Evolutionary conservation across 352 stramenopile species (phyloP), one percentile per base, ranked within the genome.

Genomic region (Phytophthora cryptogea): DNA sequence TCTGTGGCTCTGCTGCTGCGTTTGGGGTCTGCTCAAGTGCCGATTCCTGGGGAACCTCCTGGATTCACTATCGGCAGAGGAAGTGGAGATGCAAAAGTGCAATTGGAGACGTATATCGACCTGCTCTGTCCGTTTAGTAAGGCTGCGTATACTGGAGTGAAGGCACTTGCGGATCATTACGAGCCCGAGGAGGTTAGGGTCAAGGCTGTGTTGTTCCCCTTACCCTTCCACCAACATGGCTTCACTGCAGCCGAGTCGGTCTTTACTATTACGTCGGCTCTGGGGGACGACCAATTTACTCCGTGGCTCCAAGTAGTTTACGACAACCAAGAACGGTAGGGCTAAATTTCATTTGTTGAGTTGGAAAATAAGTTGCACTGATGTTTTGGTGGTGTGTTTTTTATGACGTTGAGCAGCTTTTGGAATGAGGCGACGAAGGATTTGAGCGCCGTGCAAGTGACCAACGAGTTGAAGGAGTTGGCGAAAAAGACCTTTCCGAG

Each of bases 71-170:
- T 87, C n/a, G 81, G 78, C 1, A 36, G 66, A 9, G 80, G 85
- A 6, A 70, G 39, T 10, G 75, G 72, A 1, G 44, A 54, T 2
- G 82, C 85, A 0, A 68, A 74, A 37, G 78, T 90, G 26, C 85
- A 92, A 54, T 67, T 94, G 27, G 85, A 94, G 59, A 86, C 84
- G 50, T 94, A 88, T 68, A 63, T 94, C 20, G 85, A 92, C 42
- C 57, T 91, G 73, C 75, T 93, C 16, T 93, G 83, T 31, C 83
- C 83, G 4, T 82, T 72, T 43, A 91, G 81, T 49, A 85, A 86
- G 43, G 57, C 68, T 1, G 81, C 79, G 45, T 93, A 89, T 28
- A 47, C 66, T 5, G 83, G 80, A 0, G 55, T 93, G n/a, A 84
- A 89, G 66, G 72, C 84, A 32, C 65, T 93, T 49, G 68, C 68